Percentiles rank a stretch among this genome's conserved stretches.
Conservation (phyloP, 371 early-diverging fungal species). For the Mucor irregularis region DNA sequence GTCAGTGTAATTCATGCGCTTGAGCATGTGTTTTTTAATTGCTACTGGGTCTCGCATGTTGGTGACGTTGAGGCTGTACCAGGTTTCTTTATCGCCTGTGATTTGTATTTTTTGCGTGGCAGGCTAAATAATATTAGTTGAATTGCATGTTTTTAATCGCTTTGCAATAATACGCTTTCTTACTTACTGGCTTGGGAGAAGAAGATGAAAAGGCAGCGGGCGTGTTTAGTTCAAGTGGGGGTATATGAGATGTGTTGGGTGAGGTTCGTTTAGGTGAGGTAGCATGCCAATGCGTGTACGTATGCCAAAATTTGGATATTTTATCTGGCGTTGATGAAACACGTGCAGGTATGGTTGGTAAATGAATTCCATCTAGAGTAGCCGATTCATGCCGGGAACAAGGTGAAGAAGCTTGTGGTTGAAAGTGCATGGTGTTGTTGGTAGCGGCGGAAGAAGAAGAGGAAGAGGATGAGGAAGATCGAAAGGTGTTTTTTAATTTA, state of each 20-base stretch:
- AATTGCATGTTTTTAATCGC: too few species aligned
- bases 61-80: constrained; percentile 55
- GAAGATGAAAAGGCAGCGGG: too few species aligned
- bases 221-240: too few species aligned
- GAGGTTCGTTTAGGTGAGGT: too few species aligned
- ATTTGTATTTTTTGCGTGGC: constrained; percentile 58
- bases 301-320: constrained; percentile 41
- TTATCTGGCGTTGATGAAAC: constrained; percentile 46
- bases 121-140: too few species aligned
- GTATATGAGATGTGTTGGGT: too few species aligned
- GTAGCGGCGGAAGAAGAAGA: not conserved
- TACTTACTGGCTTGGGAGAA: too few species aligned
- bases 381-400: constrained; percentile 30
- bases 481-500: constrained; percentile 34
- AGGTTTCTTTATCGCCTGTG: constrained; percentile 57
- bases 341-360: constrained; percentile 45
- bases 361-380: too few species aligned
- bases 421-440: constrained; percentile 14
- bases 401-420: too few species aligned
- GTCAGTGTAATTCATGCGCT: constrained; percentile 44
- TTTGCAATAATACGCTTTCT: too few species aligned
- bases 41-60: constrained; percentile 50
- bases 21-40: constrained; percentile 51
- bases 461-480: constrained; percentile 1
- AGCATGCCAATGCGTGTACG: constrained; percentile 38